Base-by-base conservation (phyloP, 1,284 basidiomycete genomes). In the Mrakiaceae sp. region DNA sequence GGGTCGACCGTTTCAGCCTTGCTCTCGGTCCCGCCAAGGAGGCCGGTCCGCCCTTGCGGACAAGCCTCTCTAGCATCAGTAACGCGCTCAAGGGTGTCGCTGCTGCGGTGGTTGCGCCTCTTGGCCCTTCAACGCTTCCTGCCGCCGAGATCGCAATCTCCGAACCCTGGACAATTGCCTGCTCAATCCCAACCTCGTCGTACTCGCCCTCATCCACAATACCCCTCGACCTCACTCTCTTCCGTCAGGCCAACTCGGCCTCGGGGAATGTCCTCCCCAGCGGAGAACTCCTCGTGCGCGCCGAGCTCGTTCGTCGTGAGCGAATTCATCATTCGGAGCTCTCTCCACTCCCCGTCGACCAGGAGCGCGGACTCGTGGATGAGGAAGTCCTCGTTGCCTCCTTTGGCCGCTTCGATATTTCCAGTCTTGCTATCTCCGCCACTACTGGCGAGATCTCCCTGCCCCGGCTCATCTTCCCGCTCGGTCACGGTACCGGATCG, bases 311-410 rank as follows among this genome's bases (percentile, higher is more conserved):
- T 42, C 66, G 68, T 40, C 61, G 64, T 7, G 68, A 69, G 42
- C 27, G 27, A 27, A 27, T 27, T 56, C 53, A 1, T 43, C 64
- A 27, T 53, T 54, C 61, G 27, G 46, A 44, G 12, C 14, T 47
- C 44, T 39, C 42, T 53, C 65, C 49, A 14, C 50, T n/a, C n/a
- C 16, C 63, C 0, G 42, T 48, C 42, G 65, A 66, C 42, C 61
- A 66, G 48, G 54, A 51, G 6, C 53, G 51, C 4, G 64, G 64
- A 2, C 62, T 72, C 55, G 64, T 72, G 5, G 46, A 46, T 5
- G 77, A 78, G 67, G 72, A 75, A 62, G 77, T 78, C 68, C 70
- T 78, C 51, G 66, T 72, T 50, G 71, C 72, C 10, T 68, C 74
- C n/a, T 76, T 71, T 70, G 76, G 74, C 6, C 75, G 73, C 69